Conservation (phyloP, 352 stramenopile genomes). For the Pythium oligandrum region DNA sequence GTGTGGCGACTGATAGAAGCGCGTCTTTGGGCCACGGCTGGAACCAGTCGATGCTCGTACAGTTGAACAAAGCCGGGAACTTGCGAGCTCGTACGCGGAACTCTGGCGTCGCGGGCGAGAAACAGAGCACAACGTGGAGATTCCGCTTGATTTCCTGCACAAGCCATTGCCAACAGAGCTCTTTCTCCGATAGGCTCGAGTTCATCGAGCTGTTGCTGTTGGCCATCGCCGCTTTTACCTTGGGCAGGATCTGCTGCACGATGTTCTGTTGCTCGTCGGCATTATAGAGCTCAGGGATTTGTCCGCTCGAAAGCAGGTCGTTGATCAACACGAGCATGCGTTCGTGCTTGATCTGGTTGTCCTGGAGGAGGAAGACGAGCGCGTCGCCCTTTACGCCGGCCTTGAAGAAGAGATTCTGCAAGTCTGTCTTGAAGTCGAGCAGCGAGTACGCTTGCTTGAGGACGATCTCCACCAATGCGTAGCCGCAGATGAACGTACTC, state of each 20-base stretch:
- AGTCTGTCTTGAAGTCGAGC: constrained; percentile 93
- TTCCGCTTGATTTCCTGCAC: constrained; percentile 88
- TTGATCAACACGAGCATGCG: constrained; percentile 94
- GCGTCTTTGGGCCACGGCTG: constrained; percentile 91
- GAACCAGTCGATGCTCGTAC: constrained; percentile 93
- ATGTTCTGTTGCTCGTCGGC: constrained; percentile 89
- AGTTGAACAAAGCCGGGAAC: constrained; percentile 94
- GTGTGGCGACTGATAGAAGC: constrained; percentile 84
- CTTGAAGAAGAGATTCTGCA: constrained; percentile 88
- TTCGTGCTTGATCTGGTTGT: constrained; percentile 94
- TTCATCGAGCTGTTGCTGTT: constrained; percentile 3
- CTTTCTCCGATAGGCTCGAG: constrained; percentile 67
- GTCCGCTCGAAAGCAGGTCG: constrained; percentile 89
- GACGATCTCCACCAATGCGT: constrained; percentile 84
- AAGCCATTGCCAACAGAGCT: constrained; percentile 92
- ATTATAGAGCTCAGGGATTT: constrained; percentile 91
- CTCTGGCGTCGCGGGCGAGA: constrained; percentile 88
- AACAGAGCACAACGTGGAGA: constrained; percentile 93
- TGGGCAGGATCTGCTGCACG: constrained; percentile 82
- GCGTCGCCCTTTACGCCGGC: constrained; percentile 91
- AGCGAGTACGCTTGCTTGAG: constrained; percentile 89
- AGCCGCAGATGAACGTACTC: constrained; percentile 90
- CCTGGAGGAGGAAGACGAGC: constrained; percentile 90
- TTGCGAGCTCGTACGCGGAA: constrained; percentile 88
- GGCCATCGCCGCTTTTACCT: constrained; percentile 66